Percentiles rank a stretch among this genome's conserved stretches.
phyloP scores from a whole-genome alignment of 139 green algal genomes.

The Picochlorum sp. region DNA sequence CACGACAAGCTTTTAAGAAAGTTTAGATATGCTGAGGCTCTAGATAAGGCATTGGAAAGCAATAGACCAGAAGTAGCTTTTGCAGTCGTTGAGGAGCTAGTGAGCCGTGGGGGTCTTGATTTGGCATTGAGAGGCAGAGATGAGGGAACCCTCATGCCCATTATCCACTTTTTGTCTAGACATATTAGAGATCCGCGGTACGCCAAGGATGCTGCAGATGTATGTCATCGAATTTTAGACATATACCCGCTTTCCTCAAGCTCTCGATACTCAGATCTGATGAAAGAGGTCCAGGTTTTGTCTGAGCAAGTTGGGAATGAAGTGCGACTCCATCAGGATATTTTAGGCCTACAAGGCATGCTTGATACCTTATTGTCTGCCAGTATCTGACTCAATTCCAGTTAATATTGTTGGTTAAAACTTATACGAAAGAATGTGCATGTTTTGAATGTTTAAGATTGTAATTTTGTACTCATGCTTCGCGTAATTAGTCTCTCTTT shows the following conservation, averaged over 20 bases:
- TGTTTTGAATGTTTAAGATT: too few species aligned
- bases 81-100: slow-evolving; percentile 73
- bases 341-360: slow-evolving; percentile 49
- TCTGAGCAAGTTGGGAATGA: slow-evolving; percentile 38
- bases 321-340: slow-evolving; percentile 30
- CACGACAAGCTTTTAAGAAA: slow-evolving; percentile 59
- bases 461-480: too few species aligned
- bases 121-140: slow-evolving; percentile 48
- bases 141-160: slow-evolving; percentile 31
- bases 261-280: slow-evolving; percentile 1
- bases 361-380: slow-evolving; percentile 61
- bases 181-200: slow-evolving; percentile 48
- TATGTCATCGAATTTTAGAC: slow-evolving; percentile 59
- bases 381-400: too few species aligned
- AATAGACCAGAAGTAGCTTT: slow-evolving; percentile 48
- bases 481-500: too few species aligned
- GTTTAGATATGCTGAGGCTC: slow-evolving; percentile 55
- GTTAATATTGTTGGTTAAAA: too few species aligned
- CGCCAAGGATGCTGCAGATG: slow-evolving; percentile 24
- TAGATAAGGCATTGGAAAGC: slow-evolving; percentile 61
- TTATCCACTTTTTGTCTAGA: slow-evolving; percentile 51
- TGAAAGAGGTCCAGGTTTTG: slow-evolving; percentile 13
- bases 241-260: slow-evolving; percentile 33
- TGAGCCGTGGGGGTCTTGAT: slow-evolving; percentile 40
- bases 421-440: too few species aligned